Percentiles rank a stretch among this genome's conserved stretches.
These are phyloP conservation scores for Lachnum nothofagi DNA, from an alignment of 2,329 filamentous ascomycete species.

Conservation along the genomic window DNA sequence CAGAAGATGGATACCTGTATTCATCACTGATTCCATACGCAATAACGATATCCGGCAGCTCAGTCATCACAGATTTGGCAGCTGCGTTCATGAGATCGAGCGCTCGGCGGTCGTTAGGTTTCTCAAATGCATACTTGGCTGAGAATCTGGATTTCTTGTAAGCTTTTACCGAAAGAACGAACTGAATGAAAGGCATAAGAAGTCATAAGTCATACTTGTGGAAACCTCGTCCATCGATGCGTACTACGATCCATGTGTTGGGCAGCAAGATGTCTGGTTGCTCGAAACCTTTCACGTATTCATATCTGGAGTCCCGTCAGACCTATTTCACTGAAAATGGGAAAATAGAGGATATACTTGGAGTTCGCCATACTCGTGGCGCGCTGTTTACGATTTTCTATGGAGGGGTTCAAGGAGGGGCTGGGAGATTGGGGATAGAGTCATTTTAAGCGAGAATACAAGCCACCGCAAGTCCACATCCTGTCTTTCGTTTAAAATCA, in stretches of 20 bases:
- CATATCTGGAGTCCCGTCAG: too few relatives aligned
- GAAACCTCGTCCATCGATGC: slow-evolving; percentile 90
- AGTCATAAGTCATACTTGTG: slow-evolving; percentile 63
- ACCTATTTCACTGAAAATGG: too few relatives aligned
- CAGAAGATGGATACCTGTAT: slow-evolving; percentile 55
- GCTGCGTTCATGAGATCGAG: slow-evolving; percentile 92
- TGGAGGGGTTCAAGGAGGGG: background rate
- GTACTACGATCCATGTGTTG: slow-evolving; percentile 93
- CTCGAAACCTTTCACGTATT: slow-evolving; percentile 91
- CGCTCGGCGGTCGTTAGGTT: slow-evolving; percentile 85
- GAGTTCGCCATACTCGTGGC: slow-evolving; percentile 27
- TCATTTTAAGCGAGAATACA: too few relatives aligned
- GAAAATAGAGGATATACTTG: slow-evolving; percentile 18
- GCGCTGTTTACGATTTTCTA: background rate
- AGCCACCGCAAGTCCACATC: too few relatives aligned
- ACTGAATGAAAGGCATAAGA: background rate
- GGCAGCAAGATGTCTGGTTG: slow-evolving; percentile 72
- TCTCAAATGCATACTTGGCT: slow-evolving; percentile 75
- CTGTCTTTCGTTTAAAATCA: too few relatives aligned
- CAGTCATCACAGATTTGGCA: slow-evolving; percentile 75
- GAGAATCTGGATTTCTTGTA: slow-evolving; percentile 57
- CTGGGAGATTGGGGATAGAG: background rate
- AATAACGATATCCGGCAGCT: slow-evolving; percentile 78
- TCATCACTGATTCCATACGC: slow-evolving; percentile 95
- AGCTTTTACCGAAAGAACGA: background rate